Evolutionary conservation across 768 basidiomycete genomes (phyloP).

Genomic region (Crepidotus variabilis): DNA sequence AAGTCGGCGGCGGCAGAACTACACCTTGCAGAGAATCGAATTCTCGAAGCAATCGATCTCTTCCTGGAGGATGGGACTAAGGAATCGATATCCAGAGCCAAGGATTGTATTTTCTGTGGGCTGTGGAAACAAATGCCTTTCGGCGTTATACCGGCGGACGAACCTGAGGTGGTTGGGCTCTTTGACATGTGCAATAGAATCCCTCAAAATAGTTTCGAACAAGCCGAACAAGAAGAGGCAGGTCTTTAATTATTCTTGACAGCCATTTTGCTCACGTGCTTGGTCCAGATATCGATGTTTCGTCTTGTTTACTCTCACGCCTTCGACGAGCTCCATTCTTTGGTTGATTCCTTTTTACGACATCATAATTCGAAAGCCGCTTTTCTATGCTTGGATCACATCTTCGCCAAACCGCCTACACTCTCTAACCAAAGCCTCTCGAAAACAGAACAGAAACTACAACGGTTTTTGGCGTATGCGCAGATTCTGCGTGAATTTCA

Average conservation of each 20-base stretch:
- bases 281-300: slow-evolving; percentile 17
- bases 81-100: slow-evolving; percentile 29
- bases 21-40: slow-evolving; percentile 43
- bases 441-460: slow-evolving; percentile 26
- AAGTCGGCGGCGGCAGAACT: slow-evolving; percentile 49
- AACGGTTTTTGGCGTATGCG: slow-evolving; percentile 31
- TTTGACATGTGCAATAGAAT: slow-evolving; percentile 20
- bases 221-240: slow-evolving; percentile 12
- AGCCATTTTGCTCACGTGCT: neutral
- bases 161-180: slow-evolving; percentile 16
- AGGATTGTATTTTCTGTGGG: slow-evolving; percentile 33
- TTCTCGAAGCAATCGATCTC: slow-evolving; percentile 41
- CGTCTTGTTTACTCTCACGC: slow-evolving; percentile 13
- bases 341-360: slow-evolving; percentile 29
- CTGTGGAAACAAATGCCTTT: slow-evolving; percentile 47
- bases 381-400: slow-evolving; percentile 40
- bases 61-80: slow-evolving; percentile 32
- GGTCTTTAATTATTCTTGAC: neutral
- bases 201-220: slow-evolving; percentile 8
- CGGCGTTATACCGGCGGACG: slow-evolving; percentile 18
- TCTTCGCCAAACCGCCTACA: slow-evolving; percentile 25
- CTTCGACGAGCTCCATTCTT: slow-evolving; percentile 19
- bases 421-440: slow-evolving; percentile 19
- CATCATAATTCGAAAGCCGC: slow-evolving; percentile 27
- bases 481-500: slow-evolving; percentile 25